A percentile compares a stretch with the other conserved stretches of the same genome.
These are phyloP conservation scores for Botrytis squamosa DNA, from an alignment of 2,329 filamentous ascomycete species.

Conservation along the genomic window DNA sequence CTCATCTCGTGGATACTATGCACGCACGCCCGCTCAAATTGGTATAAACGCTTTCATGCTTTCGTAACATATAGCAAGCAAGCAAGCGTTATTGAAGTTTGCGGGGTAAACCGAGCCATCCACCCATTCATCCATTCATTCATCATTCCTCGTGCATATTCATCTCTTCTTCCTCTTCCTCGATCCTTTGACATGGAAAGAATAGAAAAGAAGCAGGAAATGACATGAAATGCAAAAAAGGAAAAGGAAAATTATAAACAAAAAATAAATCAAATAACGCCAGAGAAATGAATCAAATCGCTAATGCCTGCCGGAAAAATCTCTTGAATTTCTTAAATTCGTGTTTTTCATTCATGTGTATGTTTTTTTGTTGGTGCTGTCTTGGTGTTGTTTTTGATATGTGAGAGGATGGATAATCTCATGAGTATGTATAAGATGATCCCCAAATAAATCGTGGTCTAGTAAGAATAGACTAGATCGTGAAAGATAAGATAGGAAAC, in stretches of 20 bases:
- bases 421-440: background rate
- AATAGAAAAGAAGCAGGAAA: background rate
- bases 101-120: background rate
- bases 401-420: background rate
- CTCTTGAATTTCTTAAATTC: background rate
- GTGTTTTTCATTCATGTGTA: background rate
- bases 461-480: background rate
- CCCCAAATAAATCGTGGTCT: background rate
- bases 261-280: conserved; percentile 7
- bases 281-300: conserved; percentile 17
- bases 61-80: background rate
- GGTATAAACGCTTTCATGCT: background rate
- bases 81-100: background rate
- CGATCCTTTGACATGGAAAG: background rate
- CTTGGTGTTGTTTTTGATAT: background rate
- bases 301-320: conserved; percentile 9
- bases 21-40: background rate
- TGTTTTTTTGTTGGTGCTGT: background rate
- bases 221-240: background rate
- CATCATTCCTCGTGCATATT: background rate
- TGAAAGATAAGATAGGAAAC: background rate
- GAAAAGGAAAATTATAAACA: conserved; percentile 2
- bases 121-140: background rate
- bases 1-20: background rate
- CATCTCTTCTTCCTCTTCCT: background rate